Evolutionary conservation across 2,329 filamentous ascomycete species (phyloP).

Genomic region (Emmonsiellopsis sp.): DNA sequence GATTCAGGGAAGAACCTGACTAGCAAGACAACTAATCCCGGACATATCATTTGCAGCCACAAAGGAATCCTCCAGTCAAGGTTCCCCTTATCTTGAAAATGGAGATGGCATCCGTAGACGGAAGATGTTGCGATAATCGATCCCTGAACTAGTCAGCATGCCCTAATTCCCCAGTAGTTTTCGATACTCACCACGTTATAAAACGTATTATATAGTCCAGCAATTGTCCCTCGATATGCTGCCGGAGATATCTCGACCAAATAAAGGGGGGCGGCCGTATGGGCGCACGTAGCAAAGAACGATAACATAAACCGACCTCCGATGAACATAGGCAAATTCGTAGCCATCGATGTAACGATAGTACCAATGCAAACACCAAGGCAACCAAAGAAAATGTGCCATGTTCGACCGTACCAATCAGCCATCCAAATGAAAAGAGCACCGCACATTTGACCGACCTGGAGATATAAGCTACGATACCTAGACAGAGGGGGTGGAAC

Average conservation of each 20-base stretch:
- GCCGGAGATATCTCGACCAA: slow-evolving; percentile 22
- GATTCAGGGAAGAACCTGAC: slow-evolving; percentile 17
- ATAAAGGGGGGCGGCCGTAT: slow-evolving; percentile 20
- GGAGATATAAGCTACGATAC: background rate
- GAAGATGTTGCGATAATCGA: slow-evolving; percentile 9
- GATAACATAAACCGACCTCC: slow-evolving; percentile 23
- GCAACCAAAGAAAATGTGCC: slow-evolving; percentile 35
- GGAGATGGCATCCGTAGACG: slow-evolving; percentile 6
- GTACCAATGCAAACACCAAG: slow-evolving; percentile 18
- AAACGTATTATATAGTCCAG: slow-evolving; percentile 19
- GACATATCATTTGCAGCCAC: slow-evolving; percentile 11
- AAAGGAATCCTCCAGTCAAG: slow-evolving; percentile 9
- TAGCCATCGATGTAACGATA: slow-evolving; percentile 15
- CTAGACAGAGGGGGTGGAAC: background rate
- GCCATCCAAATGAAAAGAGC: slow-evolving; percentile 36
- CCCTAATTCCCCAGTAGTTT: background rate
- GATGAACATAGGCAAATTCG: slow-evolving; percentile 17
- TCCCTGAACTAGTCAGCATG: background rate
- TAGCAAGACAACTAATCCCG: slow-evolving; percentile 6
- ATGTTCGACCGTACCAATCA: slow-evolving; percentile 36
- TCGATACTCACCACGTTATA: slow-evolving; percentile 5
- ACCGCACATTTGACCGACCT: slow-evolving; percentile 34
- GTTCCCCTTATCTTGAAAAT: slow-evolving; percentile 3
- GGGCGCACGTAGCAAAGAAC: slow-evolving; percentile 27
- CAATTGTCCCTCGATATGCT: slow-evolving; percentile 18